Conservation (phyloP, 2,329 filamentous ascomycete species). For the Penicillium psychrosexuale region DNA sequence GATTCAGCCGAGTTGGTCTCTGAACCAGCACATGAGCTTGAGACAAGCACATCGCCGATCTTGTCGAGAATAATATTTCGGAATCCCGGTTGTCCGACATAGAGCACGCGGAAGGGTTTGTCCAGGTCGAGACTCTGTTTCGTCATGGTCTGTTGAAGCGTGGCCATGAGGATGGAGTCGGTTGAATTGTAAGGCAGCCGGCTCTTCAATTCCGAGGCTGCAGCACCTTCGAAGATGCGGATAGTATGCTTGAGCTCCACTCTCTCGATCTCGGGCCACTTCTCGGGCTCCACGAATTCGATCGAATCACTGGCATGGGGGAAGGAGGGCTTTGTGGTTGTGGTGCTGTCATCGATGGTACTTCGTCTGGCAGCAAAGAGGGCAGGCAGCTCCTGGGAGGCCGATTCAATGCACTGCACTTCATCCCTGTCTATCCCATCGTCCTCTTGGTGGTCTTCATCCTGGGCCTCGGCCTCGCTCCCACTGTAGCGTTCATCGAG, state of each 20-base stretch:
- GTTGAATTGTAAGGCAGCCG: conserved; percentile 27
- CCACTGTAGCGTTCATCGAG: conserved; percentile 40
- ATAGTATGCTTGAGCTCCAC: conserved; percentile 45
- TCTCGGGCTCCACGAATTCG: conserved; percentile 43
- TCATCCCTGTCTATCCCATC: conserved; percentile 23
- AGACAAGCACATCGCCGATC: conserved; percentile 48
- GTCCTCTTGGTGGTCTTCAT: conserved; percentile 30
- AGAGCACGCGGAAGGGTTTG: conserved; percentile 46
- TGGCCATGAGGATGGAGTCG: conserved; percentile 37
- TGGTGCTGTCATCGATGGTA: conserved; percentile 35
- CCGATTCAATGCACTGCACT: conserved; percentile 27
- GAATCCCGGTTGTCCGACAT: conserved; percentile 40
- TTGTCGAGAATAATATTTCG: conserved; percentile 46
- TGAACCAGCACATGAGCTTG: conserved; percentile 34
- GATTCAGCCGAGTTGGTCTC: conserved; percentile 39
- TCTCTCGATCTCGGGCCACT: conserved; percentile 39
- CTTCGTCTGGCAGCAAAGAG: conserved; percentile 28
- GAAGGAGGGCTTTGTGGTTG: conserved; percentile 35
- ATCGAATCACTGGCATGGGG: conserved; percentile 38
- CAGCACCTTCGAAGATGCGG: conserved; percentile 32
- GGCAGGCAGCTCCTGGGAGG: conserved; percentile 30
- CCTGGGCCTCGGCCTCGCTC: conserved; percentile 36
- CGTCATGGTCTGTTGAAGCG: conserved; percentile 46
- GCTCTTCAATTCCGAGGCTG: conserved; percentile 29
- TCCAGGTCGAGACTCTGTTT: conserved; percentile 39